These are phyloP conservation scores for Xylariales sp. DNA, from an alignment of 2,329 filamentous ascomycete genomes.

Conservation along the genomic window DNA sequence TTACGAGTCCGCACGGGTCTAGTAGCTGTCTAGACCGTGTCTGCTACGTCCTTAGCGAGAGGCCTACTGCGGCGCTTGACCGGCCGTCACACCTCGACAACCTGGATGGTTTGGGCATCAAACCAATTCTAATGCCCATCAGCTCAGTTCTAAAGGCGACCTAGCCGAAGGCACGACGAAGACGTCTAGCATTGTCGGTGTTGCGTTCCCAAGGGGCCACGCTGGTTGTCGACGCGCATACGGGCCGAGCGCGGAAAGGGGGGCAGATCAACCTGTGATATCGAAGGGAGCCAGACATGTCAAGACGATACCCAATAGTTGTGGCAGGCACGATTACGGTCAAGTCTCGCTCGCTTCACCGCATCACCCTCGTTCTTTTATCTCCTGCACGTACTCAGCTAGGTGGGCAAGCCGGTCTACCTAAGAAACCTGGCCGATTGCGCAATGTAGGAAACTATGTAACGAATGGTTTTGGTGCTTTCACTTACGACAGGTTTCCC, in stretches of 20 bases:
- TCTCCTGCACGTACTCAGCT: too few species aligned
- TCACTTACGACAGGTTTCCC: too few species aligned
- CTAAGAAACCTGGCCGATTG: too few species aligned
- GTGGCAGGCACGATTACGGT: not conserved
- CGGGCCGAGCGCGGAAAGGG: too few species aligned
- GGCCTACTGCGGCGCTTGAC: conserved; percentile 1
- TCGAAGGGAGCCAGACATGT: not conserved
- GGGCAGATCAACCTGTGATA: not conserved
- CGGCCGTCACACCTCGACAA: not conserved
- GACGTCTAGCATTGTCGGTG: too few species aligned
- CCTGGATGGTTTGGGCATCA: not conserved
- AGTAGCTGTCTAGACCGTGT: not conserved
- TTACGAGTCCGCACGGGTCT: not conserved
- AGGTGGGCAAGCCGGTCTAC: too few species aligned
- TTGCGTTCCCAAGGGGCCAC: not conserved
- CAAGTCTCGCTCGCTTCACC: not conserved
- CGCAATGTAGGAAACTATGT: too few species aligned
- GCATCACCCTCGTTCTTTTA: not conserved
- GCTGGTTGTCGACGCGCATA: not conserved
- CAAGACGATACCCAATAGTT: not conserved
- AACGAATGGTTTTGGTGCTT: too few species aligned
- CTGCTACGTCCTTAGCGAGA: not conserved
- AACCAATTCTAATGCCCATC: not conserved
- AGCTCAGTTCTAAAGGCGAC: not conserved
- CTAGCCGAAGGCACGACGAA: not conserved